phyloP scores from a whole-genome alignment of 768 basidiomycete species.

The Suillus brevipes region DNA sequence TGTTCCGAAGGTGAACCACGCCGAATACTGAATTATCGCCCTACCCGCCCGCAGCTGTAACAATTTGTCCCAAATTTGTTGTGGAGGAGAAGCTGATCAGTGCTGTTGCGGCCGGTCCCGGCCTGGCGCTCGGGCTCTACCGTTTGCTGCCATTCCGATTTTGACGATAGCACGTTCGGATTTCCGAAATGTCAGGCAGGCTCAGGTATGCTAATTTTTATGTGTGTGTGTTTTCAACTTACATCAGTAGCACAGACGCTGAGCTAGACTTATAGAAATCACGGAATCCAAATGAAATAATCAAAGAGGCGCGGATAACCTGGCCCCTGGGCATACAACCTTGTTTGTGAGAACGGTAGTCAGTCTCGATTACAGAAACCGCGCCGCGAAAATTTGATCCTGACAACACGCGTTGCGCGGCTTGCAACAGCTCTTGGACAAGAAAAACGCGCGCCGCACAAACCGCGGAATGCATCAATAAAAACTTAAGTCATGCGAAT shows the following conservation, averaged over 20 bases:
- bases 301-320: background rate
- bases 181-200: background rate
- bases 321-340: background rate
- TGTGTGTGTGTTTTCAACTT: background rate
- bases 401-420: background rate
- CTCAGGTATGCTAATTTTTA: background rate
- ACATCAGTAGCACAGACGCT: background rate
- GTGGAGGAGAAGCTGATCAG: background rate
- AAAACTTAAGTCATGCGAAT: background rate
- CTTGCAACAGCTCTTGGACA: background rate
- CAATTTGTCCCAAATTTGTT: background rate
- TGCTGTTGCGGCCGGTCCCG: too few relatives aligned
- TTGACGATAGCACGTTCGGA: background rate
- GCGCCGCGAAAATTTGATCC: background rate
- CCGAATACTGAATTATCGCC: background rate
- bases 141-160: background rate
- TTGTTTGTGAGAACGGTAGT: background rate
- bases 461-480: background rate
- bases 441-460: background rate
- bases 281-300: background rate
- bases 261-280: background rate
- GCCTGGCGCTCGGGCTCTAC: background rate
- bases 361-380: background rate
- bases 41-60: background rate
- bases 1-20: background rate